Percentiles rank a stretch among this genome's conserved stretches.
Evolutionary conservation across 2,329 filamentous ascomycete species (phyloP).

Genomic region (Ascochyta koolunga): DNA sequence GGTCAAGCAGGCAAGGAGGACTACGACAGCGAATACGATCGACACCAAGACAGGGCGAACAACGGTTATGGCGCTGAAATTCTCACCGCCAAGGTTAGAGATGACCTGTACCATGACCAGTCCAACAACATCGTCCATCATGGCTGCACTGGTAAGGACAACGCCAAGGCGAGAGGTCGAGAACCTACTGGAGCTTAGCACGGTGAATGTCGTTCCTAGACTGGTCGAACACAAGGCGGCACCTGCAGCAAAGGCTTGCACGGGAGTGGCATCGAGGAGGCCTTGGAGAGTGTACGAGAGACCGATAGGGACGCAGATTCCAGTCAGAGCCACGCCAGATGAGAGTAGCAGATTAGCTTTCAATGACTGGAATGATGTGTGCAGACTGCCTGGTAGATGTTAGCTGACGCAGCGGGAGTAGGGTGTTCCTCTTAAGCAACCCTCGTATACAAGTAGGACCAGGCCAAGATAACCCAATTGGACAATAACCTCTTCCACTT

Average conservation of each 20-base stretch:
- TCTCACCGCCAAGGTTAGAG: conserved; percentile 62
- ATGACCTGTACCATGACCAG: conserved; percentile 80
- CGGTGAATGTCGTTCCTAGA: conserved; percentile 72
- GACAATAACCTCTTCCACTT: conserved; percentile 62
- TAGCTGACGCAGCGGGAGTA: conserved; percentile 2
- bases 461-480: conserved; percentile 75
- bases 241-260: conserved; percentile 75
- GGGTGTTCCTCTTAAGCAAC: conserved; percentile 36
- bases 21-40: conserved; percentile 57
- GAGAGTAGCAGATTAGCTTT: conserved; percentile 68
- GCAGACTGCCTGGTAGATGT: conserved; percentile 60
- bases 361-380: conserved; percentile 60
- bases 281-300: conserved; percentile 66
- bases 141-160: conserved; percentile 73
- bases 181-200: conserved; percentile 66
- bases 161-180: conserved; percentile 62
- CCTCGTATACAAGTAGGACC: conserved; percentile 75
- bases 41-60: conserved; percentile 60
- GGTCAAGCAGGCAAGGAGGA: conserved; percentile 57
- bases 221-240: conserved; percentile 77
- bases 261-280: conserved; percentile 56
- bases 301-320: conserved; percentile 67
- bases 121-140: conserved; percentile 82
- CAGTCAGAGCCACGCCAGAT: conserved; percentile 66
- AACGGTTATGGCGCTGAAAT: conserved; percentile 51